A percentile compares a stretch with the other conserved stretches of the same genome.
Conservation (phyloP, 2,329 filamentous ascomycete genomes). For the Colletotrichum sp. region DNA sequence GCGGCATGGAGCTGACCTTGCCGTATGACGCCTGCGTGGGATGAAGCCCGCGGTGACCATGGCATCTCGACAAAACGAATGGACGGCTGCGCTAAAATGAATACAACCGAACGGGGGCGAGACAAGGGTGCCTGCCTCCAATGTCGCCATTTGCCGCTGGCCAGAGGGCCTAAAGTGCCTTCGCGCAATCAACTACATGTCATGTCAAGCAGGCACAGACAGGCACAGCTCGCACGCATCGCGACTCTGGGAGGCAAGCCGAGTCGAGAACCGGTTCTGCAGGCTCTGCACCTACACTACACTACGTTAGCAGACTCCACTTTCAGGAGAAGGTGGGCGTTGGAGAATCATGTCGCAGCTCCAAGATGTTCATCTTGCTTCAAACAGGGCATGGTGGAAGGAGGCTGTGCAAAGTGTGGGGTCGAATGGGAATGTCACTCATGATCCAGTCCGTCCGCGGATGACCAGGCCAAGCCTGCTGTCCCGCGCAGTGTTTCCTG, state of each 20-base stretch:
- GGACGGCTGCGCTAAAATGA: neutral
- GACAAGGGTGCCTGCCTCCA: neutral
- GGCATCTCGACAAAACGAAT: neutral
- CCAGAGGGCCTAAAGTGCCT: neutral
- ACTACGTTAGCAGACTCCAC: slow-evolving; percentile 1
- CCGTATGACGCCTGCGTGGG: neutral
- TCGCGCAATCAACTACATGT: neutral
- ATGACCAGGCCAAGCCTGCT: slow-evolving; percentile 12
- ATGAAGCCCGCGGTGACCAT: neutral
- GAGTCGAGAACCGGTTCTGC: slow-evolving; percentile 14
- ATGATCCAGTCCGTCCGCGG: slow-evolving; percentile 8
- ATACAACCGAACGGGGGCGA: neutral
- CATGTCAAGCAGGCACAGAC: neutral
- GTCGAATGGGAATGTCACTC: slow-evolving; percentile 19
- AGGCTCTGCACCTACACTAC: slow-evolving; percentile 6
- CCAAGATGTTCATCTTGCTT: slow-evolving; percentile 22
- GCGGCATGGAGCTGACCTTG: neutral
- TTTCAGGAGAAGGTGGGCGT: slow-evolving; percentile 19
- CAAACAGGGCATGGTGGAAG: slow-evolving; percentile 20
- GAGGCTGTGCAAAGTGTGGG: slow-evolving; percentile 23
- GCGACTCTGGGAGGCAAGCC: neutral
- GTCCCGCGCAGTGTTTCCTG: slow-evolving; percentile 14
- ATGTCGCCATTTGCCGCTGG: neutral
- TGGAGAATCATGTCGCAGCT: slow-evolving; percentile 18
- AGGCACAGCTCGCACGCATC: neutral